Evolutionary conservation across 768 basidiomycete genomes (phyloP).

Genomic region (Lentinula edodes): DNA sequence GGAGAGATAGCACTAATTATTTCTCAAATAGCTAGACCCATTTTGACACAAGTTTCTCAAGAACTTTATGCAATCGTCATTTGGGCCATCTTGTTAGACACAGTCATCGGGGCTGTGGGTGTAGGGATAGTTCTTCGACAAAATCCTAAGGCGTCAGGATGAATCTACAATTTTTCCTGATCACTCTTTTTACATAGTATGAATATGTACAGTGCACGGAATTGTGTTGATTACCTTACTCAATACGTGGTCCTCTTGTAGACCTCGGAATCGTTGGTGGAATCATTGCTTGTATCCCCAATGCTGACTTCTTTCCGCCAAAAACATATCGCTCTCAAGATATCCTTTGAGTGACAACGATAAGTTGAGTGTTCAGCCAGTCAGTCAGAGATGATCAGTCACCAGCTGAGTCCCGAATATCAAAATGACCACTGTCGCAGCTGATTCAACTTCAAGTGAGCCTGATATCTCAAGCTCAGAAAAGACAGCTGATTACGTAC

Average conservation of each 20-base stretch:
- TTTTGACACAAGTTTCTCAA: slow-evolving; percentile 17
- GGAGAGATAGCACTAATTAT: slow-evolving; percentile 68
- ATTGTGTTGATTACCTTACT: not conserved
- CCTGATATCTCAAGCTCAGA: not conserved
- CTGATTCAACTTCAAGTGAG: slow-evolving; percentile 19
- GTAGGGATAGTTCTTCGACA: slow-evolving; percentile 14
- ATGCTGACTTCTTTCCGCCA: slow-evolving; percentile 16
- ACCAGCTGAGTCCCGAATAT: slow-evolving; percentile 44
- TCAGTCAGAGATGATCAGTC: not conserved
- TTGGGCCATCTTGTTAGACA: slow-evolving; percentile 54
- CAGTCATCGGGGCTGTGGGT: slow-evolving; percentile 38
- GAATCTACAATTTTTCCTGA: not conserved
- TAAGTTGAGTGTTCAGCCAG: not conserved
- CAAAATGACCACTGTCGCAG: slow-evolving; percentile 35
- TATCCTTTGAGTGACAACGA: slow-evolving; percentile 22
- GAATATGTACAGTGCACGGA: not conserved
- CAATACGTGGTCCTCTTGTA: not conserved
- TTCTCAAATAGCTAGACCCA: slow-evolving; percentile 35
- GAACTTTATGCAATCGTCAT: slow-evolving; percentile 49
- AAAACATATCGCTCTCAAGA: slow-evolving; percentile 28
- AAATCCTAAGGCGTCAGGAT: not conserved
- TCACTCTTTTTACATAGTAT: not conserved
- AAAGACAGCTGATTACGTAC: slow-evolving; percentile 16
- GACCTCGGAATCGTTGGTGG: not conserved
- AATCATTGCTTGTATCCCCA: not conserved